Conservation (phyloP, 2,329 filamentous ascomycete species). For the Trichoderma hamatum region DNA sequence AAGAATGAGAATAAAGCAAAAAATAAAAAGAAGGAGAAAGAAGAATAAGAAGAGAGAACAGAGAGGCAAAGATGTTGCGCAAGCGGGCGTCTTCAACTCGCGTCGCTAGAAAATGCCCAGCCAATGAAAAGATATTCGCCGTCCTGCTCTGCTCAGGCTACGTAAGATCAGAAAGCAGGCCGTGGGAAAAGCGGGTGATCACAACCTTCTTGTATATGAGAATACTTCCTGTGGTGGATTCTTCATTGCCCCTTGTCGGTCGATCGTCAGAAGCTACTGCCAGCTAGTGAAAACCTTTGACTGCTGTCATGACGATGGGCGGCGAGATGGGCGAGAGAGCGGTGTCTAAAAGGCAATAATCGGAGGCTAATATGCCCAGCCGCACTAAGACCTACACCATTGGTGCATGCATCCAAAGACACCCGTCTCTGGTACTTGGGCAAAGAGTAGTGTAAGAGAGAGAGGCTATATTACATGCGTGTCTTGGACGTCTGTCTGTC, state of each 20-base stretch:
- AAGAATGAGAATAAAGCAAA: neutral
- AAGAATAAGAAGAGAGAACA: neutral
- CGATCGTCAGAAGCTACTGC: neutral
- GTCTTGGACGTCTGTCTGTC: neutral
- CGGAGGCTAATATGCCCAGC: slow-evolving; percentile 5
- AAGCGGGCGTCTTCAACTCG: slow-evolving; percentile 7
- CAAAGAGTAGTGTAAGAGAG: neutral
- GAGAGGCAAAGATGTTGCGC: neutral
- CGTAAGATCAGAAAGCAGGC: neutral
- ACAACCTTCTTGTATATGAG: slow-evolving; percentile 1
- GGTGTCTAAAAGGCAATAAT: slow-evolving; percentile 17
- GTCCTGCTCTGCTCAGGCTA: neutral
- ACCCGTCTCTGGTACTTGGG: neutral
- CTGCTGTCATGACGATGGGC: slow-evolving; percentile 1
- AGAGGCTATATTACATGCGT: neutral
- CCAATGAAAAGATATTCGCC: slow-evolving; percentile 2
- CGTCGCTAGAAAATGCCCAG: neutral
- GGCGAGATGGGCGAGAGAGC: slow-evolving; percentile 4
- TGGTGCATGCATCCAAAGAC: neutral
- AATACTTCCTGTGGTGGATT: neutral
- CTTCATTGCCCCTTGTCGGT: neutral
- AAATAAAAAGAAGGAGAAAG: neutral
- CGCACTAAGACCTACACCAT: slow-evolving; percentile 6
- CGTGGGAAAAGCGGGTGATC: neutral
- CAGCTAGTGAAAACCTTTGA: neutral